Evolutionary conservation across 106 monocot genomes (phyloP).

Genomic region (Chionographis japonica): DNA sequence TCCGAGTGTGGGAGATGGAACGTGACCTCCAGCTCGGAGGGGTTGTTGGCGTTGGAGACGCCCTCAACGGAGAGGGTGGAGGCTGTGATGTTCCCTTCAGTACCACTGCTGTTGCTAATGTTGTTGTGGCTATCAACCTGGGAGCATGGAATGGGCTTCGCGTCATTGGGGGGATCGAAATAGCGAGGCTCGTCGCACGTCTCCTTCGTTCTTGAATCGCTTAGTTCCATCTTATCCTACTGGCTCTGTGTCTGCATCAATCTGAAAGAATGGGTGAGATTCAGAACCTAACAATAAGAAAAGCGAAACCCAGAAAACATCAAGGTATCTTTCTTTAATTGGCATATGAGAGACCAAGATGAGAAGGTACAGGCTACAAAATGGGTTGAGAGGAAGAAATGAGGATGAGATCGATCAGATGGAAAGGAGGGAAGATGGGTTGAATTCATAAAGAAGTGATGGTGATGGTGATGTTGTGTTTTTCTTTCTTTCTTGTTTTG

Average conservation of each 20-base stretch:
- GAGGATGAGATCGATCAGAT: too few relatives aligned
- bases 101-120: slow-evolving; percentile 11
- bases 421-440: too few relatives aligned
- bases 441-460: too few relatives aligned
- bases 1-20: slow-evolving; percentile 12
- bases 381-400: too few relatives aligned
- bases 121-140: slow-evolving; percentile 12
- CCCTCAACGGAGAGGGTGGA: slow-evolving; percentile 32
- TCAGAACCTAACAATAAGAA: too few relatives aligned
- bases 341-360: not conserved
- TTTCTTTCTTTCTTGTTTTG: too few relatives aligned
- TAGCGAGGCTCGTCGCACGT: slow-evolving; percentile 52
- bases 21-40: slow-evolving; percentile 26
- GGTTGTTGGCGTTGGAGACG: slow-evolving; percentile 9
- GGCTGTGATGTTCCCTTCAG: not conserved
- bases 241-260: not conserved
- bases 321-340: not conserved
- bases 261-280: not conserved
- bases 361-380: too few relatives aligned
- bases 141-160: slow-evolving; percentile 5
- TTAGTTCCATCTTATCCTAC: not conserved
- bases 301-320: not conserved
- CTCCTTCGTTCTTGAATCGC: not conserved
- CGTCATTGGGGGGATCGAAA: slow-evolving; percentile 21
- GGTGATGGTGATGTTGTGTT: too few relatives aligned